Base-by-base conservation (phyloP, 139 green algal species). In the Haematococcus lacustris region DNA sequence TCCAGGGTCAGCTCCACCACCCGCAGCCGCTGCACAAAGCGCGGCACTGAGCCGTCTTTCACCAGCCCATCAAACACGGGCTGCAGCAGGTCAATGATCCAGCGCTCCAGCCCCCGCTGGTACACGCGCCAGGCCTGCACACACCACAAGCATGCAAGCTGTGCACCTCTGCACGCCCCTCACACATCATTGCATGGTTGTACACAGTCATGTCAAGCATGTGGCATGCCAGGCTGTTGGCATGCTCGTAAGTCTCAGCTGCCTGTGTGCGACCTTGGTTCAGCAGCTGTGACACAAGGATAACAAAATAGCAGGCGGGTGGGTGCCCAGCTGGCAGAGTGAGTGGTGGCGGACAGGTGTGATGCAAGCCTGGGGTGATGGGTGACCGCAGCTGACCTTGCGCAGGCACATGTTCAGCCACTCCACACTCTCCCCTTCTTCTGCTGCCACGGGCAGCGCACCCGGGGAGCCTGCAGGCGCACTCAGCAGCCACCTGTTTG, bases 331-430 rank as follows among this genome's bases (percentile, higher is more conserved):
- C 59, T 66, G 59, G 6, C 59, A 66, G 59, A 66, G 6, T 13
- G 28, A 34, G 59, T 6, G 17, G 59, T 38, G 9, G 59, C 59
- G 26, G 59, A n/a, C 47, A 57, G 47, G 47, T 21, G 13, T 57
- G 47, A 13, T 57, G 47, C 47, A 57, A 28, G 47, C 47, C 13
- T 57, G 47, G 13, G 47, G 47, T 57, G 13, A 21, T 21, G 13
- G 13, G 13, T 21, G 53, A 21, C 13, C 53, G 4, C 35, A 39
- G 6, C 73, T 23, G 65, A 90, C 88, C 86, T 98, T 98, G 33
- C 91, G 80, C 76, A 87, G 90, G 76, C 91, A 96, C 93, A 97
- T 98, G 84, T 98, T 98, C 51, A 98, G 84, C 93, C 93, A 98
- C 79, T 98, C 93, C 59, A 98, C 90, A 26, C 78, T 75, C 81